Percentiles rank a stretch among this genome's conserved stretches.
Evolutionary conservation across 2,329 filamentous ascomycete species (phyloP).

Genomic region (Setomelanomma holmii): DNA sequence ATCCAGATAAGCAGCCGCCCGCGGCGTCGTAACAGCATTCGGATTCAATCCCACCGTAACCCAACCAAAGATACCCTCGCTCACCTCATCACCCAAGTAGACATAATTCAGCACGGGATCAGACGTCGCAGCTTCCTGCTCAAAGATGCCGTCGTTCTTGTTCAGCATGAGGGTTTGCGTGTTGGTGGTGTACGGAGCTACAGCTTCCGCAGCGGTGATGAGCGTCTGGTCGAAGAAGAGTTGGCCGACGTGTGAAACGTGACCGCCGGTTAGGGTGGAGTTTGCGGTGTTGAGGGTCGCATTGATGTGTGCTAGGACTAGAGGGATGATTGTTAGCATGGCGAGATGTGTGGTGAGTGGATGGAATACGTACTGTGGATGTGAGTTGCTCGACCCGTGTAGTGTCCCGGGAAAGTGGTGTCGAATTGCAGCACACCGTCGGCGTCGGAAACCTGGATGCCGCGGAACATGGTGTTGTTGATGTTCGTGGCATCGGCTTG

Average conservation of each 20-base stretch:
- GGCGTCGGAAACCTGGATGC: background rate
- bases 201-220: background rate
- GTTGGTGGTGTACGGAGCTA: background rate
- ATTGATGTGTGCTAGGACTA: background rate
- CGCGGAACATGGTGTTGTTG: background rate
- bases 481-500: background rate
- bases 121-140: background rate
- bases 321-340: background rate
- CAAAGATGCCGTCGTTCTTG: background rate
- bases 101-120: background rate
- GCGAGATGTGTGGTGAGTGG: background rate
- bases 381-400: background rate
- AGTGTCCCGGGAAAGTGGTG: background rate
- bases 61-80: background rate
- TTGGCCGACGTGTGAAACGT: background rate
- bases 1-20: constrained; percentile 11
- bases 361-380: background rate
- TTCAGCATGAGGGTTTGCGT: background rate
- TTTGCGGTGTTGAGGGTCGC: constrained; percentile 6
- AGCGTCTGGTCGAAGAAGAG: background rate
- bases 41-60: background rate
- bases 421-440: background rate
- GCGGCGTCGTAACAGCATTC: constrained; percentile 1
- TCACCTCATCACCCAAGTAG: background rate
- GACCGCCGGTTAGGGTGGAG: background rate